Evolutionary conservation across 1,284 basidiomycete genomes (phyloP).

Genomic region (Microbotryum violaceum): DNA sequence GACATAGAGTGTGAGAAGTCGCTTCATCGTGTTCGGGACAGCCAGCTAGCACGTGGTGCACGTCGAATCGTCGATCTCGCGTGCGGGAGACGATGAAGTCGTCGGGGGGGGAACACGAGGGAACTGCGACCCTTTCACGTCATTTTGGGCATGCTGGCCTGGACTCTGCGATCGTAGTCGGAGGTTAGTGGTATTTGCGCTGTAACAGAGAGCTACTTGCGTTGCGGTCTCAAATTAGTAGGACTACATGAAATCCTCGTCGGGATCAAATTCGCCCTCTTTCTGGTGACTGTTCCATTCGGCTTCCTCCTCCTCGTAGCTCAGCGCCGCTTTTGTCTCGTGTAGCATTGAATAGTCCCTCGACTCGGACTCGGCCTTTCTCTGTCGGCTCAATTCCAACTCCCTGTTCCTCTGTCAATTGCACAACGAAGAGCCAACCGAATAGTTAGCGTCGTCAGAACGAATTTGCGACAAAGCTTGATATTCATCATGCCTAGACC

Average conservation of each 20-base stretch:
- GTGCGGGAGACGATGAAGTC: too few relatives aligned
- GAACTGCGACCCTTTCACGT: too few relatives aligned
- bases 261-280: constrained; percentile 21
- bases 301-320: constrained; percentile 12
- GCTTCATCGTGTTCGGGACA: too few relatives aligned
- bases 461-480: constrained; percentile 37
- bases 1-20: not conserved
- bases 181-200: too few relatives aligned
- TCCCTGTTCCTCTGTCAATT: constrained; percentile 13
- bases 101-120: too few relatives aligned
- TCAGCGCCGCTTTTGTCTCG: not conserved
- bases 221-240: too few relatives aligned
- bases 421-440: not conserved
- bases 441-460: constrained; percentile 50
- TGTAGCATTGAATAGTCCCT: constrained; percentile 34
- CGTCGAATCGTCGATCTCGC: too few relatives aligned
- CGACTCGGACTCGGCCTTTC: constrained; percentile 68
- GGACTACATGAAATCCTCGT: constrained; percentile 24
- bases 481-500: too few relatives aligned
- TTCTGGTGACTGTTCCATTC: constrained; percentile 9
- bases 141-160: too few relatives aligned
- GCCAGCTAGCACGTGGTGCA: too few relatives aligned
- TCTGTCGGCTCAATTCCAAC: constrained; percentile 52
- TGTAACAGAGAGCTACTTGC: too few relatives aligned
- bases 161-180: too few relatives aligned